Evolutionary conservation across 352 stramenopile genomes (phyloP), one percentile per base, ranked within the genome.

Genomic region (Globisporangium alternatum): DNA sequence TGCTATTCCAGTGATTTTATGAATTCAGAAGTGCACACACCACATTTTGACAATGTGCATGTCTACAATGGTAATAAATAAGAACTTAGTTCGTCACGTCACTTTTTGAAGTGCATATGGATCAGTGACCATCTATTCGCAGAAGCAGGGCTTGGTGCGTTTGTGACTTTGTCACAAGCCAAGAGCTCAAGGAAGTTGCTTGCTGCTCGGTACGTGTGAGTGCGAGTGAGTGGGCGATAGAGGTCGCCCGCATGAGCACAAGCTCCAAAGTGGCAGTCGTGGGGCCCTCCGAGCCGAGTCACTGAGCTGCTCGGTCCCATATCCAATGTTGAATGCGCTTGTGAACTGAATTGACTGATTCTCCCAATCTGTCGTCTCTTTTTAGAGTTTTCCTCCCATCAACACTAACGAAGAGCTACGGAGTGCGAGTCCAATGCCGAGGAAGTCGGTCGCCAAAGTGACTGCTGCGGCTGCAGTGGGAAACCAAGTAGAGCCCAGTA

Each of bases 281-380:
- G 7, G 41, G 43, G 10, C 19, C 19, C 9, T 48, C 39, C 6
- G 19, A 9, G 2, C 43, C 43, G 22, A 48, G 5, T 48, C 13
- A 5, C 21, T 5, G 1, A 12, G 17, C 43, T 48, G 17, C 43
- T 48, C 5, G 43, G 43, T 10, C 13, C 7, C 43, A 48, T 21
- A 19, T 41, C 35, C 13, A 19, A 8, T n/a, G 19, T n/a, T 45
- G 13, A 2, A 45, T 45, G 39, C 15, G 19, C 43, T 48, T 2
- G 43, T 48, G 35, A 15, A 41, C 35, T 48, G 43, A 41, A 15
- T 41, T 48, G 43, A 48, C 43, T 48, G 43, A 48, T 48, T 48
- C 22, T 48, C 2, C 43, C 19, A 22, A 22, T 48, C 17, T 22
- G 5, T n/a, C 7, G 39, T 15, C 5, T 48, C 19, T 48, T 13